Conservation (phyloP, 495 filamentous ascomycete species). For the Corynascus novoguineensis region DNA sequence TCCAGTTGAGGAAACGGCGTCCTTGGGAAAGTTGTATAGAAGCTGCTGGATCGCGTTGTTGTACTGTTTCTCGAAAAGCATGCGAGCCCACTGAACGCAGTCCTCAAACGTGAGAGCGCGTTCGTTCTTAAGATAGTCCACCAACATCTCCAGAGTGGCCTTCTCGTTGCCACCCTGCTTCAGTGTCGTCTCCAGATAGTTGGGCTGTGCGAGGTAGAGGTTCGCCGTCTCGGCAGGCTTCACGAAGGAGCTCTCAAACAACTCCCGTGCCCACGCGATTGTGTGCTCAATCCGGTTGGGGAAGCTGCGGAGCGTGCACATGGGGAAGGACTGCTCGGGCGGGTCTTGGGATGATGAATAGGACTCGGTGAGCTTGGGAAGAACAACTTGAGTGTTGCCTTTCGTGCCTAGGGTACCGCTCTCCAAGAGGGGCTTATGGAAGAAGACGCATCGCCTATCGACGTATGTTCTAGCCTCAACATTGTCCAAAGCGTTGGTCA, state of each 20-base stretch:
- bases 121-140: conserved; percentile 85
- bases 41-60: conserved; percentile 96
- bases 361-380: conserved; percentile 87
- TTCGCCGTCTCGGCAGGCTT: conserved; percentile 93
- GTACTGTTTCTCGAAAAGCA: conserved; percentile 93
- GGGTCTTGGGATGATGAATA: conserved; percentile 99
- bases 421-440: conserved; percentile 93
- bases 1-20: conserved; percentile 79
- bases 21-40: conserved; percentile 95
- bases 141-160: conserved; percentile 83
- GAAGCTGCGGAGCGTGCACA: conserved; percentile 97
- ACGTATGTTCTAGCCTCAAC: conserved; percentile 97
- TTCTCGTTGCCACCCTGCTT: conserved; percentile 97
- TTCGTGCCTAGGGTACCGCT: conserved; percentile 97
- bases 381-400: conserved; percentile 93
- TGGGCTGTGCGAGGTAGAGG: conserved; percentile 83
- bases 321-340: conserved; percentile 96
- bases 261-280: conserved; percentile 94
- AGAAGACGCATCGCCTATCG: conserved; percentile 96
- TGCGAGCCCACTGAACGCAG: conserved; percentile 88
- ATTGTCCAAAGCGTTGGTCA: conserved; percentile 97
- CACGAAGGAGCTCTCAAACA: conserved; percentile 91
- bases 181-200: conserved; percentile 82
- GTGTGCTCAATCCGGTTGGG: conserved; percentile 99
- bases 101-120: conserved; percentile 92